Evolutionary conservation across 129 eudicot genomes (phyloP).

Genomic region (Centaurea solstitialis): DNA sequence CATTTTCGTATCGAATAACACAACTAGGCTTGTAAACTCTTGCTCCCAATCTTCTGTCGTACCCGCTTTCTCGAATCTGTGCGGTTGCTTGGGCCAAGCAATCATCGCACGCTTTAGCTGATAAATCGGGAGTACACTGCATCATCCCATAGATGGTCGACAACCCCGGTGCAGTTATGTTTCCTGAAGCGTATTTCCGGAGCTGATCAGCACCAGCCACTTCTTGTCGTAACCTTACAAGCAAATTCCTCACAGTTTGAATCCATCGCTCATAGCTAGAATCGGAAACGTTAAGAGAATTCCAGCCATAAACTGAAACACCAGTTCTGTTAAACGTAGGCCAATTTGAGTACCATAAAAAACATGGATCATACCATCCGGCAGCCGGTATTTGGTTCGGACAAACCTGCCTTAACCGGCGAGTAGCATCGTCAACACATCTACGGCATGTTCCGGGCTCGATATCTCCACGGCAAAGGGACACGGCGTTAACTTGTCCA

Average conservation of each 20-base stretch:
- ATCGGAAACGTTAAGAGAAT: not conserved
- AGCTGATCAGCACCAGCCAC: constrained; percentile 30
- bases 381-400: constrained; percentile 29
- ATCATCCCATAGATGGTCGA: constrained; percentile 32
- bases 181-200: constrained; percentile 39
- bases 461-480: constrained; percentile 47
- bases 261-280: constrained; percentile 13
- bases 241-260: not conserved
- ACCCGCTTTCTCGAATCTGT: not conserved
- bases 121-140: constrained; percentile 74
- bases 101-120: constrained; percentile 18
- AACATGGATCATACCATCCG: constrained; percentile 31
- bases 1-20: constrained; percentile 34
- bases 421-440: constrained; percentile 37
- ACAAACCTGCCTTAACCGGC: constrained; percentile 21
- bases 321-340: not conserved
- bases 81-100: constrained; percentile 26
- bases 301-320: not conserved
- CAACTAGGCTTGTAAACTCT: constrained; percentile 39
- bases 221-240: constrained; percentile 16
- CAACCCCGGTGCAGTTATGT: not conserved
- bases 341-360: constrained; percentile 35
- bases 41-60: constrained; percentile 28
- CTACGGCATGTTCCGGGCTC: constrained; percentile 21
- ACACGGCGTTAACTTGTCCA: constrained; percentile 22